Evolutionary conservation across 2,329 filamentous ascomycete genomes (phyloP).

Genomic region (Ophiocordyceps robertsii): DNA sequence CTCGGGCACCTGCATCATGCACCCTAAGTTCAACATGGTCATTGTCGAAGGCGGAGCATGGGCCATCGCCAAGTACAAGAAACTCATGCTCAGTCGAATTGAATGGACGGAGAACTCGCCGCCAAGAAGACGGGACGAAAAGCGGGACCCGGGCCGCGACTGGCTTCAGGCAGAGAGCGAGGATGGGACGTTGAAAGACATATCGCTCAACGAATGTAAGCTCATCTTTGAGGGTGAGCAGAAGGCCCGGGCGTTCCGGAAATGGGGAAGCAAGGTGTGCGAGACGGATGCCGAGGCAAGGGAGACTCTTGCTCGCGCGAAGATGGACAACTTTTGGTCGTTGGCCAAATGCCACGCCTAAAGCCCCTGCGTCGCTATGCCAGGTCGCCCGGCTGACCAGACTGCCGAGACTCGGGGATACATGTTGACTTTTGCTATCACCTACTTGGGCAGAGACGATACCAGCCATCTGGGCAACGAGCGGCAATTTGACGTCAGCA

Average conservation of each 20-base stretch:
- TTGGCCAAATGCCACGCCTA: constrained; percentile 52
- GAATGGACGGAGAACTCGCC: constrained; percentile 86
- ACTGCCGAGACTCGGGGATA: too few species aligned
- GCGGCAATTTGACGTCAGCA: too few species aligned
- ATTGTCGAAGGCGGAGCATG: constrained; percentile 84
- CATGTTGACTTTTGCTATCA: too few species aligned
- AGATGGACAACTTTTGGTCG: constrained; percentile 94
- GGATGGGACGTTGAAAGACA: constrained; percentile 64
- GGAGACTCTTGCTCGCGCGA: constrained; percentile 63
- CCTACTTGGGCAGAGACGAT: too few species aligned
- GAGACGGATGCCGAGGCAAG: constrained; percentile 85
- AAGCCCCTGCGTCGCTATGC: not conserved
- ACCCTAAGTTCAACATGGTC: constrained; percentile 78
- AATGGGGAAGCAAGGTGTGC: constrained; percentile 82
- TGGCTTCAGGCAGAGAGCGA: constrained; percentile 77
- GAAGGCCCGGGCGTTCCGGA: constrained; percentile 67
- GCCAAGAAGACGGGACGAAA: constrained; percentile 47
- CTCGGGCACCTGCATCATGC: constrained; percentile 82
- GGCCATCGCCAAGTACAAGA: constrained; percentile 74
- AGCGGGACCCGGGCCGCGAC: constrained; percentile 47
- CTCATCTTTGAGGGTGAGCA: constrained; percentile 87
- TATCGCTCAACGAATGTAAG: constrained; percentile 68
- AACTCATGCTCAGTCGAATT: constrained; percentile 85
- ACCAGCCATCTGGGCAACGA: too few species aligned
- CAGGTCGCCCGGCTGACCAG: too few species aligned